Base-by-base conservation (phyloP, 2,329 filamentous ascomycete genomes). In the Pyrenochaeta sp. region DNA sequence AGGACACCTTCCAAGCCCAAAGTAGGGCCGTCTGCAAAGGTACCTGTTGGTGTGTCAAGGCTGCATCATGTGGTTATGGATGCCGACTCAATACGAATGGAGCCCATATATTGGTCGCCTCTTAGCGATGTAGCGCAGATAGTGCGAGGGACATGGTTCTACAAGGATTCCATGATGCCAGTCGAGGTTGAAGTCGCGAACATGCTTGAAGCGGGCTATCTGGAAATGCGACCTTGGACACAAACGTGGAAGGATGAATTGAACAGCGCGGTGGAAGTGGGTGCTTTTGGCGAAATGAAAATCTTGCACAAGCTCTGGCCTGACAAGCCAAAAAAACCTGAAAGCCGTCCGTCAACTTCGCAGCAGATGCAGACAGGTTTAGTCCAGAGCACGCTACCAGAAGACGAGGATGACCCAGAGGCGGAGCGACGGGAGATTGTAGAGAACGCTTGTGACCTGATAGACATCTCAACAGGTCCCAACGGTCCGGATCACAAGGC, bases 31-130 rank as follows among this genome's bases (percentile, higher is more conserved):
- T 77, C 72, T 49, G 81, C 80, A 5, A 88, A 90, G 56, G 88
- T 98, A 2, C 88, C 93, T 3, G 94, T 98, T 1, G 95, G 95
- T 0, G 83, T 95, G 5, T 96, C 93, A n/a, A 86, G 93, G 64
- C 82, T 99, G 56, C 94, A 99, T 74, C 86, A 93, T 70, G 94
- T 98, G 1, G 88, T 91, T 56, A 83, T 98, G 67, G 93, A 94
- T 24, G 86, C 68, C 9, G 71, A 74, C 42, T 72, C 71, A 6
- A 71, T 73, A 61, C 85, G 91, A 71, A 96, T 99, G 93, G 92
- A 93, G 76, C 95, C 95, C 0, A 97, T 98, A 58, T 99, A 99
- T 75, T 99, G 95, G 95, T 93, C 90, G 19, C 94, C 95, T 7
- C 85, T 98, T 32, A 93, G 96, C 69, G 95, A 98, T 71, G 86